phyloP scores from a whole-genome alignment of 306 rosid species.

The Mimosa pudica region DNA sequence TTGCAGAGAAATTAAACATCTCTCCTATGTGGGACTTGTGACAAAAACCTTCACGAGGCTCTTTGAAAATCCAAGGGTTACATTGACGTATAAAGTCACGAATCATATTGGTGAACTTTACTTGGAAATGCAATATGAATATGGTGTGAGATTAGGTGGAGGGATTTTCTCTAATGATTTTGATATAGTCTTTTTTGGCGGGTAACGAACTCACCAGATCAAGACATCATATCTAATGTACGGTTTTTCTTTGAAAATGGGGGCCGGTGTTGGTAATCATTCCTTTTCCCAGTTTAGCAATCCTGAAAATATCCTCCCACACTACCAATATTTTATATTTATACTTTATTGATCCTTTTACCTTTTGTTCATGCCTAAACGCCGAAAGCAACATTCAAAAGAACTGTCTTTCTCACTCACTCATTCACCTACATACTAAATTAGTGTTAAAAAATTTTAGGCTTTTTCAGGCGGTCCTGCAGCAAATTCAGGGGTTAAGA shows the following conservation, averaged over 20 bases:
- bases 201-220: not conserved
- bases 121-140: not conserved
- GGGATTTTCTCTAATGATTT: not conserved
- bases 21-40: no score
- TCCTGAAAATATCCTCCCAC: not conserved
- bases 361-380: not conserved
- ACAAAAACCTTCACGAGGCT: no score
- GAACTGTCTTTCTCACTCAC: not conserved
- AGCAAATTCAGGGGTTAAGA: not conserved
- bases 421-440: not conserved
- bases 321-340: not conserved
- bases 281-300: constrained; percentile 29
- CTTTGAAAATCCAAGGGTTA: not conserved
- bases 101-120: not conserved
- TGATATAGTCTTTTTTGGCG: not conserved
- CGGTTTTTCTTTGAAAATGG: constrained; percentile 10
- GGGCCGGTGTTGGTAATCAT: constrained; percentile 31
- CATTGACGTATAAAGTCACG: not conserved
- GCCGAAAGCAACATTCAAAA: not conserved
- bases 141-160: not conserved
- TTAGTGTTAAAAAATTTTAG: not conserved
- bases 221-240: not conserved
- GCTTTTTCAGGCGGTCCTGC: not conserved
- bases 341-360: constrained; percentile 17
- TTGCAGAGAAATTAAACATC: no score